Conservation (phyloP, 306 rosid genomes). For the Cicer cuneatum region DNA sequence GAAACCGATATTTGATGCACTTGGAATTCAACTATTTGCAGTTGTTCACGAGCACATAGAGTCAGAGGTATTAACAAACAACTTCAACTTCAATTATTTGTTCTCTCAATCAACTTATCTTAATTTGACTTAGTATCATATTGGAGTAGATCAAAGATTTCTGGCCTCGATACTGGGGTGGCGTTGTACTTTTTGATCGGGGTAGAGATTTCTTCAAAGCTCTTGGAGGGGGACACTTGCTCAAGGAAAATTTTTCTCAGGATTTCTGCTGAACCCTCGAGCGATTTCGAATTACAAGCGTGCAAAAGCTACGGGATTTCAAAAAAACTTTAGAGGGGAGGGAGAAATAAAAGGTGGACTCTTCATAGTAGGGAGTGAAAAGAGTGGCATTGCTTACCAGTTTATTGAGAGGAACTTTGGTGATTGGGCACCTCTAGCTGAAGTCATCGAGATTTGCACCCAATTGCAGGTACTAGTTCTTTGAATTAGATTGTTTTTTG, state of each 20-base stretch:
- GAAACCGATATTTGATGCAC: slow-evolving; percentile 76
- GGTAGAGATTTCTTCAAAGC: slow-evolving; percentile 72
- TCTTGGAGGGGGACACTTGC: slow-evolving; percentile 85
- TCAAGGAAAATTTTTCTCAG: slow-evolving; percentile 81
- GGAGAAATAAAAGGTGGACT: slow-evolving; percentile 94
- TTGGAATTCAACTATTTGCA: slow-evolving; percentile 76
- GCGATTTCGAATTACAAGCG: slow-evolving; percentile 83
- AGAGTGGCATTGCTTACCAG: slow-evolving; percentile 82
- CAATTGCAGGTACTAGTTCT: slow-evolving; percentile 64
- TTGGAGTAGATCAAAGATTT: slow-evolving; percentile 69
- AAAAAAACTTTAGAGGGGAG: slow-evolving; percentile 72
- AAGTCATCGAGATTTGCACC: slow-evolving; percentile 76
- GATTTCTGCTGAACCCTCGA: slow-evolving; percentile 80
- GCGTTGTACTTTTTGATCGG: slow-evolving; percentile 64
- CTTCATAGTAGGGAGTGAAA: slow-evolving; percentile 70
- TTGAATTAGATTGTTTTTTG: no score
- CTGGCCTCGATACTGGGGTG: slow-evolving; percentile 94
- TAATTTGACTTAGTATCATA: slow-evolving; percentile 35
- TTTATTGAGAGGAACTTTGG: slow-evolving; percentile 92
- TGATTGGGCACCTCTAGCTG: slow-evolving; percentile 92
- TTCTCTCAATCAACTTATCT: slow-evolving; percentile 39
- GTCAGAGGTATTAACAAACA: slow-evolving; percentile 64
- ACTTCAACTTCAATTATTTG: slow-evolving; percentile 34
- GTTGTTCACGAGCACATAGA: slow-evolving; percentile 83
- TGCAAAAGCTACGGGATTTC: slow-evolving; percentile 70